phyloP scores from a whole-genome alignment of 176 grass and related monocot species.

The Eragrostis curvula region DNA sequence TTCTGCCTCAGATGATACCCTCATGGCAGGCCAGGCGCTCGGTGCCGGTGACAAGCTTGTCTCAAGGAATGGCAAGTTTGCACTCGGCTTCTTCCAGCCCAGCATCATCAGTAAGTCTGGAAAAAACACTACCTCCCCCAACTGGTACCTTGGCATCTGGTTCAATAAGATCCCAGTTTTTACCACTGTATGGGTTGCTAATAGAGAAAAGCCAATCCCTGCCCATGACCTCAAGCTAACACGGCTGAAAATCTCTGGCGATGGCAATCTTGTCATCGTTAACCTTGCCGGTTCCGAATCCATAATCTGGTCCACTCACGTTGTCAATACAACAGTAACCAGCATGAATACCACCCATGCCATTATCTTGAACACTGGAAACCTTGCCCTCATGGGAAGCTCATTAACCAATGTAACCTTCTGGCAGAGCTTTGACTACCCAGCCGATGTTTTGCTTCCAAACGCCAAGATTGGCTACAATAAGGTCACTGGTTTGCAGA shows the following conservation, averaged over 20 bases:
- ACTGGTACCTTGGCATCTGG: no score
- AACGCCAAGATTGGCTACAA: background rate
- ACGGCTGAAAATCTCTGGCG: background rate
- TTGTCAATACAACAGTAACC: background rate
- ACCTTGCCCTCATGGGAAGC: background rate
- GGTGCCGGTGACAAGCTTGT: no score
- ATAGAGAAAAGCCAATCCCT: background rate
- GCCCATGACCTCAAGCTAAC: background rate
- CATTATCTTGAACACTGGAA: background rate
- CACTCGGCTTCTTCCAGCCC: no score
- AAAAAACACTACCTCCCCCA: no score
- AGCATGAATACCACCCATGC: background rate
- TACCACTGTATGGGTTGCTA: background rate
- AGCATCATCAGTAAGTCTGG: no score
- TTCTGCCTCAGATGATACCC: no score
- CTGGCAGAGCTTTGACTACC: background rate
- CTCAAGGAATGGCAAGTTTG: no score
- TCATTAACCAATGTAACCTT: background rate
- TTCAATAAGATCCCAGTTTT: no score
- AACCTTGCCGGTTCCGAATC: background rate
- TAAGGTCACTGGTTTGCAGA: background rate
- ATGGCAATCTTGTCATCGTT: background rate
- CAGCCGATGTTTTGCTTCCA: background rate
- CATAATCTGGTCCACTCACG: background rate
- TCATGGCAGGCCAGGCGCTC: no score